A percentile compares a stretch with the other conserved stretches of the same genome.
phyloP scores from a whole-genome alignment of 805 yeast species.

The Yamadazyma tumulicola region DNA sequence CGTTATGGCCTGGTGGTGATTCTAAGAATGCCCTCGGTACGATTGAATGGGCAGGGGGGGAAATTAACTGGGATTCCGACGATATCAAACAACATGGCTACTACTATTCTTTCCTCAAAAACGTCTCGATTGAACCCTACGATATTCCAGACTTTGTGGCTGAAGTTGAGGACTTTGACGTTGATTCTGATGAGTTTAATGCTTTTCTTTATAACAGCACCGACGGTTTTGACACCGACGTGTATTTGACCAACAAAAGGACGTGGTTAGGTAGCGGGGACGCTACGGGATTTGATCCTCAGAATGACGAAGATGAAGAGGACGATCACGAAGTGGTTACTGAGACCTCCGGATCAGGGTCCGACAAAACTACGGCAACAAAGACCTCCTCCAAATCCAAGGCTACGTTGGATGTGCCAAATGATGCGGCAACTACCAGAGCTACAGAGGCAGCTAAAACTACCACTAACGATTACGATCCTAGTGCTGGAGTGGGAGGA shows the following conservation, averaged over 20 bases:
- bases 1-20: constrained; percentile 78
- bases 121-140: constrained; percentile 63
- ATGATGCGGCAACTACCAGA: constrained; percentile 16
- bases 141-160: constrained; percentile 61
- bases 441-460: constrained; percentile 5
- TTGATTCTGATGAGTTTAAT: constrained; percentile 47
- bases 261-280: constrained; percentile 58
- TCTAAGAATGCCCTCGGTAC: constrained; percentile 56
- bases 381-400: constrained; percentile 12
- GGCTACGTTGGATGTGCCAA: constrained; percentile 11
- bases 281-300: constrained; percentile 65
- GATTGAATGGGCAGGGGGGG: constrained; percentile 86
- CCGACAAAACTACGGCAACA: constrained; percentile 17
- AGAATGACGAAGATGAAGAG: constrained; percentile 23
- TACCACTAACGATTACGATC: constrained; percentile 10
- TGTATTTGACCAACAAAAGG: constrained; percentile 60
- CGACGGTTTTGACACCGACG: constrained; percentile 31
- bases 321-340: constrained; percentile 10
- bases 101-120: constrained; percentile 62
- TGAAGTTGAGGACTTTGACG: constrained; percentile 15
- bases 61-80: constrained; percentile 71
- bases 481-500: constrained; percentile 29
- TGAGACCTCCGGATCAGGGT: constrained; percentile 16
- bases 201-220: constrained; percentile 46
- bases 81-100: constrained; percentile 80